Base-by-base conservation (phyloP, 1,284 basidiomycete genomes). In the Cryptococcus sp. region DNA sequence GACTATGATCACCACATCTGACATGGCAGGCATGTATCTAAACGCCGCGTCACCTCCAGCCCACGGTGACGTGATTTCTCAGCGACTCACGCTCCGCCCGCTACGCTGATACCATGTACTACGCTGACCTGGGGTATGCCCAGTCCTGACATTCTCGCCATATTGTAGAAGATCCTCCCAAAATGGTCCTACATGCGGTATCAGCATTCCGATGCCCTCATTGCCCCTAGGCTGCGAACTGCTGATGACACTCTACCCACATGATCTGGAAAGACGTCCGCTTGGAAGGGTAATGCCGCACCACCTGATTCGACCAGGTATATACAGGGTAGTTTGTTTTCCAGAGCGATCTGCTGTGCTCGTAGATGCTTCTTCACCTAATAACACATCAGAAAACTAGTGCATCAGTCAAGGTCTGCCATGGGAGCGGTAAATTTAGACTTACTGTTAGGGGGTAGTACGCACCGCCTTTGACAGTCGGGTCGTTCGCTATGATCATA, bases 291-390 rank as follows among this genome's bases (percentile, higher is more conserved):
- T 46, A 97, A 81, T 1, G 93, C 92, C 19, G 93, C 93, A 48
- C 93, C 93, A 57, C 93, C 93, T 26, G 90, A 93, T 78, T 96
- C 93, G 63, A 95, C 93, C 90, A 96, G 83, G 76, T 97, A 97
- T 50, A 97, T 85, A 74, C 93, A 96, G 3, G 93, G 93, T 46
- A 97, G 79, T 2, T 87, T 84, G 75, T 96, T 89, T 79, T 96
- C 92, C 58, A 87, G 81, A 15, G 93, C 93, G 64, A 97, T 88
- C 74, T 94, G 89, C 74, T 97, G 94, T 0, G 93, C 93, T 41
- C 93, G 85, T 22, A 97, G 80, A 73, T 97, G 93, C 77, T 97
- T 97, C 85, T 96, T 97, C 65, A 93, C 89, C 87, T 89, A 63
- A 6, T 38, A 29, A 22, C 57, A 29, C 43, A 8, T 1, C 44